Percentiles rank a stretch among this genome's conserved stretches.
phyloP scores from a whole-genome alignment of 495 filamentous ascomycete genomes.

The Lasiosphaeriaceae sp. region DNA sequence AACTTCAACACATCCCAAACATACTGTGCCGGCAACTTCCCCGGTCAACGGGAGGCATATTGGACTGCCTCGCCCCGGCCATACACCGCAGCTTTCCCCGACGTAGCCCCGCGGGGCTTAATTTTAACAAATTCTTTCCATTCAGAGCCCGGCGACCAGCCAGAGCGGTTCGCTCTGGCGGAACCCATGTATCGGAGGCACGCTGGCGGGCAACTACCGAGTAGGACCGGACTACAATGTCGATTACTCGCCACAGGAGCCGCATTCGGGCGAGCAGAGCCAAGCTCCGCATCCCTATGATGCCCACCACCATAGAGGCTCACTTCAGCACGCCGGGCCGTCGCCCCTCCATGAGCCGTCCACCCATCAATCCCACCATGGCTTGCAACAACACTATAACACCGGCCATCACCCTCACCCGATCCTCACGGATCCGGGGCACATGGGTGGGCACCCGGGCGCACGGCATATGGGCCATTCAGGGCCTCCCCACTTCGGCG shows the following conservation, averaged over 20 bases:
- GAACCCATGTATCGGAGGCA: constrained; percentile 67
- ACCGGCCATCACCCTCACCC: constrained; percentile 46
- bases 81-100: constrained; percentile 15
- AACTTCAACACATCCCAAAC: constrained; percentile 17
- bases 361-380: constrained; percentile 40
- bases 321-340: constrained; percentile 42
- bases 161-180: constrained; percentile 68
- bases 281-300: constrained; percentile 50
- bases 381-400: constrained; percentile 48
- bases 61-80: constrained; percentile 8
- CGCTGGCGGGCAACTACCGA: constrained; percentile 63
- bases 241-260: constrained; percentile 59
- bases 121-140: constrained; percentile 46
- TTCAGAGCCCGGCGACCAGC: constrained; percentile 59
- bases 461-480: constrained; percentile 46
- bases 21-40: constrained; percentile 3
- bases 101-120: constrained; percentile 45
- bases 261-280: constrained; percentile 53
- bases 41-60: constrained; percentile 7
- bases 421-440: constrained; percentile 44
- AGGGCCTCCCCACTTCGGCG: constrained; percentile 40
- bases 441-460: constrained; percentile 41
- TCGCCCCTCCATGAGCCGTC: constrained; percentile 44
- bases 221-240: constrained; percentile 57
- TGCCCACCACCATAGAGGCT: constrained; percentile 46